Evolutionary conservation across 305 asterid species (phyloP).

Genomic region (Fraxinus albicans): DNA sequence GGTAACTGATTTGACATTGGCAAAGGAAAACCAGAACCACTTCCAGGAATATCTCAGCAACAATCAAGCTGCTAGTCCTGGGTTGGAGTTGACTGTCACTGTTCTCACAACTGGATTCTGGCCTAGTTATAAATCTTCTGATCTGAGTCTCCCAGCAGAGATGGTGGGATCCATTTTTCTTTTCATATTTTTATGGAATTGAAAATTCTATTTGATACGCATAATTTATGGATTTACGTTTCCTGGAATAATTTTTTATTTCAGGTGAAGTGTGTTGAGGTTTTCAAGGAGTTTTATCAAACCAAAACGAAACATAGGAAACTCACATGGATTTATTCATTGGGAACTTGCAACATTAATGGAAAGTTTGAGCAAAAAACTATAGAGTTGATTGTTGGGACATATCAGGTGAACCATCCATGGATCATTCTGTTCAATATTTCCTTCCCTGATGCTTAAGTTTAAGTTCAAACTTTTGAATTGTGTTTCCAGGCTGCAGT

Average conservation of each 20-base stretch:
- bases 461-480: neutral
- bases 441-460: neutral
- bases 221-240: neutral
- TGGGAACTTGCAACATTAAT: constrained; percentile 47
- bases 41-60: constrained; percentile 38
- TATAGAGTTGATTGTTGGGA: constrained; percentile 43
- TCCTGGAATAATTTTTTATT: neutral
- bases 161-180: constrained; percentile 33
- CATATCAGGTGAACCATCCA: constrained; percentile 42
- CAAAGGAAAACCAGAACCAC: constrained; percentile 41
- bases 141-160: constrained; percentile 46
- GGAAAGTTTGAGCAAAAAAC: constrained; percentile 47
- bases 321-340: constrained; percentile 53
- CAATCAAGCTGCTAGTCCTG: constrained; percentile 31
- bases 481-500: constrained; percentile 42
- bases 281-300: constrained; percentile 45
- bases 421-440: neutral
- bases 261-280: constrained; percentile 61
- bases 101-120: constrained; percentile 56
- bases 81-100: constrained; percentile 43
- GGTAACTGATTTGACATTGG: constrained; percentile 50
- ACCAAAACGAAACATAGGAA: constrained; percentile 44
- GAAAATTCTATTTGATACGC: neutral
- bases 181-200: neutral
- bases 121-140: constrained; percentile 52